Percentiles rank a stretch among this genome's conserved stretches.
These are phyloP conservation scores for Sphenostylis stenocarpa DNA, from an alignment of 306 rosid species.

Conservation along the genomic window DNA sequence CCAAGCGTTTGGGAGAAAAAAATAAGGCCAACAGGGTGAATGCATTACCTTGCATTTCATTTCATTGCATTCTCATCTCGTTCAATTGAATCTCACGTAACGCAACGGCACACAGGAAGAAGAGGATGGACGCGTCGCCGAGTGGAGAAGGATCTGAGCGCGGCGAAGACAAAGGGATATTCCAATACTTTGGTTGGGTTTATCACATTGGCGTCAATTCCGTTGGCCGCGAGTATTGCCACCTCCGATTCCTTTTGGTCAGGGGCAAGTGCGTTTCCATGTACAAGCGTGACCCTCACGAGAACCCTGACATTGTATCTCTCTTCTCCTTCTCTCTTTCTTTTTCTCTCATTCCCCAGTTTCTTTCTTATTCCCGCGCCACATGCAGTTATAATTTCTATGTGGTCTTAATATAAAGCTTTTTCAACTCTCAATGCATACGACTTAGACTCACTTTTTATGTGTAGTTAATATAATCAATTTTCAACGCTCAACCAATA, in stretches of 20 bases:
- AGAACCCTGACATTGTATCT: slow-evolving; percentile 73
- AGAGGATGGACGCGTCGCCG: neutral
- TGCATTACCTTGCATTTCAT: neutral
- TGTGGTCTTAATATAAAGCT: no score
- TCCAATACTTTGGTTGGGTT: slow-evolving; percentile 82
- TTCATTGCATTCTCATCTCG: neutral
- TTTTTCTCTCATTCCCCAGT: neutral
- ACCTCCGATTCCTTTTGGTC: slow-evolving; percentile 70
- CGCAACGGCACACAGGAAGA: neutral
- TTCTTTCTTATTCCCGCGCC: neutral
- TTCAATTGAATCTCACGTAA: neutral
- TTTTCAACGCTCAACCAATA: no score
- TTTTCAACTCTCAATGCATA: no score
- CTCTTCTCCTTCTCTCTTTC: neutral
- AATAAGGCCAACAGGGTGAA: neutral
- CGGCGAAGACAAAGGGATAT: slow-evolving; percentile 47
- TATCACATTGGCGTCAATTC: slow-evolving; percentile 81
- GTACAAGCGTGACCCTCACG: slow-evolving; percentile 90
- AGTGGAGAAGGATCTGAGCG: slow-evolving; percentile 26
- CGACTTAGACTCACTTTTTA: no score
- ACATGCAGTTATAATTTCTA: neutral
- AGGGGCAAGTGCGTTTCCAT: slow-evolving; percentile 68
- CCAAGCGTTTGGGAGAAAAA: slow-evolving; percentile 24
- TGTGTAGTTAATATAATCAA: no score
- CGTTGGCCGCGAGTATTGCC: slow-evolving; percentile 81